These are phyloP conservation scores for Antrodiella citrinella DNA, from an alignment of 768 basidiomycete species.

Conservation along the genomic window DNA sequence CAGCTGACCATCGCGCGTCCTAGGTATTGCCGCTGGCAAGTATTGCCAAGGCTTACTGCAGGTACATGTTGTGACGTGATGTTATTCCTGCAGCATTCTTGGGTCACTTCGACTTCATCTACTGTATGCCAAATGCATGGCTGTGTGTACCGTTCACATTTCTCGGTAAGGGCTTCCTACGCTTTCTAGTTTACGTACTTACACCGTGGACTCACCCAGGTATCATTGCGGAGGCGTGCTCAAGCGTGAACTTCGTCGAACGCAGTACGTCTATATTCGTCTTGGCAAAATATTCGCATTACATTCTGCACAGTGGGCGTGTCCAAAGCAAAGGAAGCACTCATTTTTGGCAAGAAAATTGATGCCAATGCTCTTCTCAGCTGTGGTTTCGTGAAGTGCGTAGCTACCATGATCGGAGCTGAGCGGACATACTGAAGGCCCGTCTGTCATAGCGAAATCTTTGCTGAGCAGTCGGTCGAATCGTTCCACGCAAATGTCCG, in stretches of 20 bases:
- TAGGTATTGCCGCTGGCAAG: conserved; percentile 61
- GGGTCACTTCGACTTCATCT: conserved; percentile 74
- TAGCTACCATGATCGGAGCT: neutral
- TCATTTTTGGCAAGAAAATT: conserved; percentile 65
- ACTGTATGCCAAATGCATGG: conserved; percentile 53
- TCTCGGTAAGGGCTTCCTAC: conserved; percentile 31
- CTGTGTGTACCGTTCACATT: conserved; percentile 63
- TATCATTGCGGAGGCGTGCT: conserved; percentile 59
- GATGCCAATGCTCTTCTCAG: conserved; percentile 46
- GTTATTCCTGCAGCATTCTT: conserved; percentile 38
- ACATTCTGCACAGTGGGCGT: conserved; percentile 44
- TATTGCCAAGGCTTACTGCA: neutral
- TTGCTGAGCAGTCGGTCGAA: conserved; percentile 41
- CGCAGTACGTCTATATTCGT: conserved; percentile 39
- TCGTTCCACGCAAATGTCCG: conserved; percentile 49
- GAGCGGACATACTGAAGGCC: conserved; percentile 1
- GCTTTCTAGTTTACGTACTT: too few relatives aligned
- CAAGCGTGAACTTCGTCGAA: conserved; percentile 62
- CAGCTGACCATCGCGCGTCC: neutral
- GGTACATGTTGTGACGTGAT: neutral
- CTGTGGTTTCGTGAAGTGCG: conserved; percentile 61
- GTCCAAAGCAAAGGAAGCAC: conserved; percentile 61
- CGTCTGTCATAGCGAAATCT: conserved; percentile 40
- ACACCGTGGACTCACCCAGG: conserved; percentile 34
- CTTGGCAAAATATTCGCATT: neutral